Evolutionary conservation across 169 alveolate genomes (phyloP), one percentile per base, ranked within the genome.

Genomic region (Eimeria maxima): DNA sequence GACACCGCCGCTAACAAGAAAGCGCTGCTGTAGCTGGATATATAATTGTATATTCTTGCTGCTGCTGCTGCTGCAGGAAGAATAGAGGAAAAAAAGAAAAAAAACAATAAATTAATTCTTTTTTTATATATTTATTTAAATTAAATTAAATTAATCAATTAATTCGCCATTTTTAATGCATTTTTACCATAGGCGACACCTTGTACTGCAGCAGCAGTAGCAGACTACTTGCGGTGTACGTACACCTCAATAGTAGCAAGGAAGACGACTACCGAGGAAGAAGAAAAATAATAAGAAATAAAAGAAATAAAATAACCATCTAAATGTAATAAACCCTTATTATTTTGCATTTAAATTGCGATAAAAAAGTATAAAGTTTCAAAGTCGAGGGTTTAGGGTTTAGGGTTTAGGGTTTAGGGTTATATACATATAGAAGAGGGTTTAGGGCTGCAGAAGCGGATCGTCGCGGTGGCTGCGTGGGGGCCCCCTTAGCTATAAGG

Each of bases 331-430:
- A 50, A 11, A 11, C 57, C 11, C 11, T 7, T 11, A 50, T 50
- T 50, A 50, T 50, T 50, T 50, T n/a, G 57, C 5, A 50, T 11
- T 65, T 8, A 5, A 65, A 5, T 65, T 65, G 6, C 33, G 27
- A n/a, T 5, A 4, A 65, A 16, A 22, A 14, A n/a, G 27, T 16
- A 8, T 65, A 5, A 65, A n/a, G 74, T 16, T 65, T 65, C 33
- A 65, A n/a, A 5, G 6, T 65, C 33, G 6, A 65, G 74, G 74
- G 74, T 65, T 65, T 65, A 65, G 74, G 74, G 74, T 65, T 65
- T 65, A 65, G 74, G 74, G 74, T 65, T 65, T 65, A 65, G 74
- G 74, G 74, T 65, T 65, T 65, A 65, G 74, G 74, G n/a, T n/a
- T n/a, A n/a, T n/a, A n/a, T n/a, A n/a, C n/a, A n/a, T n/a, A n/a